Base-by-base conservation (phyloP, 768 basidiomycete genomes). In the Naematelia aurantialba region DNA sequence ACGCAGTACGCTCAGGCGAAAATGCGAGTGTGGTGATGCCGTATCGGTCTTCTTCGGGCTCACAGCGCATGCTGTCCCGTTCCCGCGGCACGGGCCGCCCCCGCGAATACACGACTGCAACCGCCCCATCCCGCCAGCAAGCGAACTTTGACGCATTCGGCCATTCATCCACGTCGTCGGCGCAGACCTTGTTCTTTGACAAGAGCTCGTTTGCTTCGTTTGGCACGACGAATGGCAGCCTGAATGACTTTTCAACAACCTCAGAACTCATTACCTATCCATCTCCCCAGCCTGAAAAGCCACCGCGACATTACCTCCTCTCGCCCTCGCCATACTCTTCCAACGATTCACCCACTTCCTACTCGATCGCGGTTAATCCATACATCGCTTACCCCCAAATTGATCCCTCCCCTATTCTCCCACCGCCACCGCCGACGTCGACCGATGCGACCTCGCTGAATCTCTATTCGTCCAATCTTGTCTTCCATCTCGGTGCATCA, bases 401-500 rank as follows among this genome's bases (percentile, higher is more conserved):
- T 24, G 51, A 51, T 26, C 26, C 49, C 1, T 10, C 56, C 5
- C 45, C 48, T 2, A 29, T 52, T 34, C 47, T 50, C 5, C 27
- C 42, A 5, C 52, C 55, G 8, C 27, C 42, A 5, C 52, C 60
- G 2, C 48, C 34, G 25, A 60, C 8, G 21, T 13, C 12, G 11
- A 14, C 44, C 17, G 39, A 57, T 12, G 42, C 21, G 30, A 39
- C 19, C 17, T 31, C 50, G 34, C 25, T 49, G 30, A 21, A 29
- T 27, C 4, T 49, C 19, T 58, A 69, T 45, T 57, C 69, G 8
- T 61, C 59, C 21, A 53, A 58, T 26, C 54, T 75, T 3, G 60
- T 70, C 8, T 76, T 92, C 31, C 86, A 89, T 51, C 84, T 86
- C 13, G 89, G 87, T 14, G 89, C 89, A 12, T 91, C 89, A 65